Evolutionary conservation across 768 basidiomycete genomes (phyloP).

Genomic region (Termitomyces titanicus): DNA sequence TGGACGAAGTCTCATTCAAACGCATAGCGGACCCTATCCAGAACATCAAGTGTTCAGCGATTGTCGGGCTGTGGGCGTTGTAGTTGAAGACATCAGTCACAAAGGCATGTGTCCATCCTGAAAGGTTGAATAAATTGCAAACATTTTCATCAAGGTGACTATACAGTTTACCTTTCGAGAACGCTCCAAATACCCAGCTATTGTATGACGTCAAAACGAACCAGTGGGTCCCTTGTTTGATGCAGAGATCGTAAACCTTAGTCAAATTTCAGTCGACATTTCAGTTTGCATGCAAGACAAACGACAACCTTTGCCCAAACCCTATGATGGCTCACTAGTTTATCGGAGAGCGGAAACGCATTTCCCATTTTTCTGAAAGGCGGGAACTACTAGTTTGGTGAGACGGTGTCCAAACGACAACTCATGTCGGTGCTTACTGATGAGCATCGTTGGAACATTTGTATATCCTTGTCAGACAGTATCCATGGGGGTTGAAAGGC

Average conservation of each 20-base stretch:
- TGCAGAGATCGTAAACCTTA: slow-evolving; percentile 58
- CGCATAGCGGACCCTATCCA: slow-evolving; percentile 56
- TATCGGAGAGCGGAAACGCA: slow-evolving; percentile 23
- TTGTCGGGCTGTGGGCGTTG: slow-evolving; percentile 39
- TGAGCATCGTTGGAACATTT: slow-evolving; percentile 45
- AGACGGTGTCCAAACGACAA: background rate
- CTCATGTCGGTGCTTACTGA: slow-evolving; percentile 27
- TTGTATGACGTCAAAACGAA: slow-evolving; percentile 60
- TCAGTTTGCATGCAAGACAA: background rate
- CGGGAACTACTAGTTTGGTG: slow-evolving; percentile 34
- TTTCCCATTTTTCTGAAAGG: slow-evolving; percentile 29
- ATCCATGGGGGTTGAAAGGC: slow-evolving; percentile 64
- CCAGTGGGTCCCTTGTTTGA: slow-evolving; percentile 42
- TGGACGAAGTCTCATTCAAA: slow-evolving; percentile 25
- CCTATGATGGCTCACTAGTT: slow-evolving; percentile 42
- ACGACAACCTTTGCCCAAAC: slow-evolving; percentile 55
- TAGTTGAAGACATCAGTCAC: slow-evolving; percentile 42
- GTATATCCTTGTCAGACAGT: slow-evolving; percentile 49
- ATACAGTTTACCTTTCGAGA: slow-evolving; percentile 43
- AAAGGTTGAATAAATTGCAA: slow-evolving; percentile 1
- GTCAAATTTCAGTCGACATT: background rate
- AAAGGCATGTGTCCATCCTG: slow-evolving; percentile 55
- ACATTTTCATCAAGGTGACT: background rate
- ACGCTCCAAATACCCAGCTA: slow-evolving; percentile 59
- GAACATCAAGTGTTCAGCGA: slow-evolving; percentile 48